A percentile compares a stretch with the other conserved stretches of the same genome.
phyloP scores from a whole-genome alignment of 805 yeast species.

The Starmerella roubikii region DNA sequence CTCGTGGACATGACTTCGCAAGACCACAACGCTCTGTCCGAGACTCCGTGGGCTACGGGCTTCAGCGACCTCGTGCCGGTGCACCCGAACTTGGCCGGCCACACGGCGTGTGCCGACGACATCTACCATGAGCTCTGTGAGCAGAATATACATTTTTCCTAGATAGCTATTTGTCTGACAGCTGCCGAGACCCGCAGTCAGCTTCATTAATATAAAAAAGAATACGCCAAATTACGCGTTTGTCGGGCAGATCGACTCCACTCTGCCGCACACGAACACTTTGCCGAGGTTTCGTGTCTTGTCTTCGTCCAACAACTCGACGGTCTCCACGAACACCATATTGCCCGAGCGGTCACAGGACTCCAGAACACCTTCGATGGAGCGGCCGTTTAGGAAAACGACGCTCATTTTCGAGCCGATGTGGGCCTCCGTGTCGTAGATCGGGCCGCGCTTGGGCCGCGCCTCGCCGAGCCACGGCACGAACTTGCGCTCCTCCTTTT shows the following conservation, averaged over 20 bases:
- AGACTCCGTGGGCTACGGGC: conserved; percentile 5
- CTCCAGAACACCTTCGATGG: conserved; percentile 63
- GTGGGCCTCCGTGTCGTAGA: conserved; percentile 64
- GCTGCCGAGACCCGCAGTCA: no score
- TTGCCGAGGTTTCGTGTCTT: conserved; percentile 55
- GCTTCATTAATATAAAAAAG: not conserved
- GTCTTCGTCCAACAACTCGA: conserved; percentile 32
- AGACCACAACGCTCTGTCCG: conserved; percentile 3
- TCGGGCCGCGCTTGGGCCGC: conserved; percentile 84
- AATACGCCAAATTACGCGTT: not conserved
- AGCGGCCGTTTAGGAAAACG: conserved; percentile 75
- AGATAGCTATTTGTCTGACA: no score
- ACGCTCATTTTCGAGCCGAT: conserved; percentile 62
- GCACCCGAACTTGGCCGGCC: conserved; percentile 9
- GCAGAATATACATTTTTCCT: no score
- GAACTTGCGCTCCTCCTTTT: conserved; percentile 25
- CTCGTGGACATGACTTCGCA: conserved; percentile 7
- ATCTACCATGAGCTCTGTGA: no score
- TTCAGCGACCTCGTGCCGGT: not conserved
- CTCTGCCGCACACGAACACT: conserved; percentile 15
- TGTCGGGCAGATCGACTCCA: conserved; percentile 11
- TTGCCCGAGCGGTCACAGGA: conserved; percentile 97
- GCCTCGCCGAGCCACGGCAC: conserved; percentile 32
- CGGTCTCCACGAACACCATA: conserved; percentile 46
- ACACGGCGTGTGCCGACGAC: conserved; percentile 2